Percentiles rank a stretch among this genome's conserved stretches.
Conservation (phyloP, 2,329 filamentous ascomycete species). For the Didymella glomerata region DNA sequence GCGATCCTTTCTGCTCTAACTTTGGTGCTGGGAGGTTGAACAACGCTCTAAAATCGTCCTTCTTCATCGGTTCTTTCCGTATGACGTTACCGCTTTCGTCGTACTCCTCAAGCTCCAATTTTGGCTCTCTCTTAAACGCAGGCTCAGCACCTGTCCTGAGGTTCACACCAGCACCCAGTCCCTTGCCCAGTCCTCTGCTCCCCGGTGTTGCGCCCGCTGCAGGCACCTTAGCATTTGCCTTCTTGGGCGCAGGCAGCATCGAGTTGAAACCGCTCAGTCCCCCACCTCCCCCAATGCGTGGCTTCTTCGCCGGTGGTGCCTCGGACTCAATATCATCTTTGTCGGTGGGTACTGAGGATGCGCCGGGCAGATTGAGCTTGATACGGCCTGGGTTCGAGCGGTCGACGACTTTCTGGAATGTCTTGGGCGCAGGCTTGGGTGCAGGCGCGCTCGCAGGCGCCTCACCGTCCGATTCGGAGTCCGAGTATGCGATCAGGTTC, state of each 20-base stretch:
- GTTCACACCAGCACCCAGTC: slow-evolving; percentile 67
- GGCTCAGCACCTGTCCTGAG: slow-evolving; percentile 85
- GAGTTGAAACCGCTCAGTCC: slow-evolving; percentile 85
- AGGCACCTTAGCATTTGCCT: slow-evolving; percentile 43
- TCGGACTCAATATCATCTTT: slow-evolving; percentile 54
- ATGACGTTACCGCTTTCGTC: slow-evolving; percentile 49
- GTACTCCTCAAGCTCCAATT: slow-evolving; percentile 45
- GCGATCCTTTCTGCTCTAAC: slow-evolving; percentile 44
- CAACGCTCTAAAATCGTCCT: slow-evolving; percentile 44
- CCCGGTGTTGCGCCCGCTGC: slow-evolving; percentile 38
- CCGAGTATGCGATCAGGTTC: slow-evolving; percentile 84
- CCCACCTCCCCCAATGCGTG: slow-evolving; percentile 67
- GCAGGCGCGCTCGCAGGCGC: slow-evolving; percentile 40
- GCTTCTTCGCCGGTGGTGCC: slow-evolving; percentile 72
- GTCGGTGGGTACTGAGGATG: slow-evolving; percentile 53
- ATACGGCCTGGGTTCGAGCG: slow-evolving; percentile 84
- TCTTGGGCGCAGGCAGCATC: slow-evolving; percentile 85
- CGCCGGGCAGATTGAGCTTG: slow-evolving; percentile 75
- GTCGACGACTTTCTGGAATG: slow-evolving; percentile 83
- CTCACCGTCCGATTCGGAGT: slow-evolving; percentile 75
- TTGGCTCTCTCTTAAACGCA: slow-evolving; percentile 75
- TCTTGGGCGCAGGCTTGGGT: slow-evolving; percentile 59
- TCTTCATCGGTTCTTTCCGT: slow-evolving; percentile 40
- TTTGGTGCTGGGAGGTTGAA: slow-evolving; percentile 47
- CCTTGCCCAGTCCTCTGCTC: slow-evolving; percentile 48